These are phyloP conservation scores for Hypomyces perniciosus DNA, from an alignment of 2,329 filamentous ascomycete genomes.

Conservation along the genomic window DNA sequence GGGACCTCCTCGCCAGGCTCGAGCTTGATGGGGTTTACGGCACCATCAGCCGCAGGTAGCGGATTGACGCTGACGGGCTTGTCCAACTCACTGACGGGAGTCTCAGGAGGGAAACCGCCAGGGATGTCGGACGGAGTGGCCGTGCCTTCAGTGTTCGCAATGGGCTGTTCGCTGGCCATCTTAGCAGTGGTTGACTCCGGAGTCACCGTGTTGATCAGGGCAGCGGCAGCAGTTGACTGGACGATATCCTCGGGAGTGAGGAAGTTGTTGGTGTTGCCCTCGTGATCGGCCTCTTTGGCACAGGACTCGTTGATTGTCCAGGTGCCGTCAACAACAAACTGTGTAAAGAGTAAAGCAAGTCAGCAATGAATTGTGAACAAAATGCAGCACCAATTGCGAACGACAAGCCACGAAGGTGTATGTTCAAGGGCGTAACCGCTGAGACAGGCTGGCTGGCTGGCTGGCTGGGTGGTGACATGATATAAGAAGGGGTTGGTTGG, in stretches of 20 bases:
- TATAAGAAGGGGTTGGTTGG: constrained; percentile 13
- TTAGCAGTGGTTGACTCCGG: constrained; percentile 66
- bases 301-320: constrained; percentile 81
- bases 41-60: constrained; percentile 55
- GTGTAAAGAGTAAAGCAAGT: constrained; percentile 17
- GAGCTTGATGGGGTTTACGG: constrained; percentile 74
- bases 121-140: constrained; percentile 34
- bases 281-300: constrained; percentile 74
- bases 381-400: not conserved
- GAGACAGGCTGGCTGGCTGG: constrained; percentile 6
- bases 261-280: constrained; percentile 90
- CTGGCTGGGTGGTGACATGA: constrained; percentile 14
- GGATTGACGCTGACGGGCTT: constrained; percentile 55
- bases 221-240: constrained; percentile 38
- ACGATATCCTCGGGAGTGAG: constrained; percentile 67
- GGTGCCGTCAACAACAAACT: constrained; percentile 93
- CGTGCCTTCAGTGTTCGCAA: constrained; percentile 14
- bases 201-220: constrained; percentile 59
- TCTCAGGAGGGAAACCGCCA: constrained; percentile 53
- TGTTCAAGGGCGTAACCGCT: constrained; percentile 9
- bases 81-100: constrained; percentile 50
- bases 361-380: constrained; percentile 8
- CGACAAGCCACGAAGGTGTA: constrained; percentile 8
- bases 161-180: constrained; percentile 47
- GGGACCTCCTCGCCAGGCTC: constrained; percentile 78